phyloP scores from a whole-genome alignment of 352 stramenopile species.

The Phytopythium ostracodes region DNA sequence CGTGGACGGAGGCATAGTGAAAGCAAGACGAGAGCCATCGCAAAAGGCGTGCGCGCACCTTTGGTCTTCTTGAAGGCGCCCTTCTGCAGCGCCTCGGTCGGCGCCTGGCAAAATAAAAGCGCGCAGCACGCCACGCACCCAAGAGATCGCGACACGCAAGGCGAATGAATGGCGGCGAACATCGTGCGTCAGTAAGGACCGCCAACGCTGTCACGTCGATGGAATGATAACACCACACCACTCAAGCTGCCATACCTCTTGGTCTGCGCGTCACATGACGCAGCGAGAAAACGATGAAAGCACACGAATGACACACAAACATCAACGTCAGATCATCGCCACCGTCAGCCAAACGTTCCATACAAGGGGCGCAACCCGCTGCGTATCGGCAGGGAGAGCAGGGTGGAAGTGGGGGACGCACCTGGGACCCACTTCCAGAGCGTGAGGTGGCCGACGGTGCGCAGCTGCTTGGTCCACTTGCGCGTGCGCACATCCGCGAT shows the following conservation, averaged over 20 bases:
- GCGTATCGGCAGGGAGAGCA: neutral
- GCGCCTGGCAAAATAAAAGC: constrained; percentile 20
- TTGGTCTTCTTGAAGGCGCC: constrained; percentile 71
- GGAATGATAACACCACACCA: neutral
- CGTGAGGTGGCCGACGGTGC: constrained; percentile 65
- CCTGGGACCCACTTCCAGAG: constrained; percentile 74
- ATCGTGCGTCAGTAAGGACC: neutral
- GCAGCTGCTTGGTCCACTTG: constrained; percentile 72
- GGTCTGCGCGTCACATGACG: constrained; percentile 20
- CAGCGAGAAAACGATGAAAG: neutral
- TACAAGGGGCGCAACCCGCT: no score
- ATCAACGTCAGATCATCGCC: no score
- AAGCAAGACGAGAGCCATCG: neutral
- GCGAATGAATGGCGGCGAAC: neutral
- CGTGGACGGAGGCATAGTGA: neutral
- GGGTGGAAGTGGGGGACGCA: constrained; percentile 12
- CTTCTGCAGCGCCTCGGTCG: constrained; percentile 61
- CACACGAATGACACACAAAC: neutral
- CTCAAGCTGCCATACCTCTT: constrained; percentile 29
- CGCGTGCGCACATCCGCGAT: constrained; percentile 64
- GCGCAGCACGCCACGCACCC: neutral
- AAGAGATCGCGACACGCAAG: neutral
- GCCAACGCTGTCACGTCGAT: neutral
- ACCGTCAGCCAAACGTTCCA: neutral
- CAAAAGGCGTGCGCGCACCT: constrained; percentile 19